These are phyloP conservation scores for Hypoxylon sp. DNA, from an alignment of 2,329 filamentous ascomycete genomes.

Conservation along the genomic window DNA sequence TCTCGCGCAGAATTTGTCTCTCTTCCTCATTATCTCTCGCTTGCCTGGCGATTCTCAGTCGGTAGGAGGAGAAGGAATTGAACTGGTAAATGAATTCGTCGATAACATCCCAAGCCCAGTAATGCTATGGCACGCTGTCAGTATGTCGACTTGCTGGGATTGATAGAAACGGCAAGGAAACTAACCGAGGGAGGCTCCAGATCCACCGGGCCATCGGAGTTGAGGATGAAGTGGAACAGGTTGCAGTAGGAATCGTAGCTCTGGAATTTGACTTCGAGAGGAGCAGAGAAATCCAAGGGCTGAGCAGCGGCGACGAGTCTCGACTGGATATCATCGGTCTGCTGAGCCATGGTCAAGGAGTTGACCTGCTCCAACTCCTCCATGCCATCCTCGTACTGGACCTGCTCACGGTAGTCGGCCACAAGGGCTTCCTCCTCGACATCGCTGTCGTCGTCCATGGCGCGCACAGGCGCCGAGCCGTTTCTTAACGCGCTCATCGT, in stretches of 20 bases:
- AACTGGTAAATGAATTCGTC: conserved; percentile 99
- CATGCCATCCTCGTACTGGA: conserved; percentile 90
- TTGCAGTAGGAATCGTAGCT: conserved; percentile 99
- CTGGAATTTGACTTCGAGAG: conserved; percentile 95
- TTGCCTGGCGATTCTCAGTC: conserved; percentile 88
- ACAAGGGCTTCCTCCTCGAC: conserved; percentile 96
- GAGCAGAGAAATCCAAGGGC: conserved; percentile 94
- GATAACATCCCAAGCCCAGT: conserved; percentile 99
- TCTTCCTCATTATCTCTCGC: conserved; percentile 88
- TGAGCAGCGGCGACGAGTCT: conserved; percentile 92
- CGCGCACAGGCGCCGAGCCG: conserved; percentile 69
- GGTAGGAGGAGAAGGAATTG: conserved; percentile 98
- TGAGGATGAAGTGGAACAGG: conserved; percentile 98
- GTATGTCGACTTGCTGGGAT: conserved; percentile 21
- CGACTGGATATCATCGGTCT: conserved; percentile 91
- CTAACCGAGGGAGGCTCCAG: conserved; percentile 95
- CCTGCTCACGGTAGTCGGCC: conserved; percentile 95
- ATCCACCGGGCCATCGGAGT: conserved; percentile 98
- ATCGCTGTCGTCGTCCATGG: conserved; percentile 85
- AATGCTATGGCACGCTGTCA: conserved; percentile 73
- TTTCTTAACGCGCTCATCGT: conserved; percentile 74
- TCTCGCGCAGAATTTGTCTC: conserved; percentile 89
- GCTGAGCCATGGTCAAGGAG: conserved; percentile 76
- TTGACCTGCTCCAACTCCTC: conserved; percentile 82
- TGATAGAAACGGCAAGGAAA: conserved; percentile 43